Percentiles rank a stretch among this genome's conserved stretches.
These are phyloP conservation scores for Aspergillus phoenicis DNA, from an alignment of 2,329 filamentous ascomycete species.

Conservation along the genomic window DNA sequence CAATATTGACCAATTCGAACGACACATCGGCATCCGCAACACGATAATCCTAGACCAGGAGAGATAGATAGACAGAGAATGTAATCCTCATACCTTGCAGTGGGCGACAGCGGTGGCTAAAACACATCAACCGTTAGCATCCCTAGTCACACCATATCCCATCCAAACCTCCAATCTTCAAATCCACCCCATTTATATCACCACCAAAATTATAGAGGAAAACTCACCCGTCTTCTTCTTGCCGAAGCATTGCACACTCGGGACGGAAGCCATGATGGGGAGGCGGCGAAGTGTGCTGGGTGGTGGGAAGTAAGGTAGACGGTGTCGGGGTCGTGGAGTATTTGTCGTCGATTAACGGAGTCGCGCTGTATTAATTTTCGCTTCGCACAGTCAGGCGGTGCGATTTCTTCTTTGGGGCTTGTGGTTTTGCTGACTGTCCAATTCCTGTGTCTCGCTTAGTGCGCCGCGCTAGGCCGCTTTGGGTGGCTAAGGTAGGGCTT, in stretches of 20 bases:
- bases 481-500: slow-evolving; percentile 31
- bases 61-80: slow-evolving; percentile 14
- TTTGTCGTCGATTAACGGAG: slow-evolving; percentile 41
- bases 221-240: slow-evolving; percentile 80
- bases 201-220: slow-evolving; percentile 10
- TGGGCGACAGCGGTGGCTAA: slow-evolving; percentile 83
- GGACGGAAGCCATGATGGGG: slow-evolving; percentile 72
- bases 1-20: background rate
- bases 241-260: slow-evolving; percentile 97
- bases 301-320: slow-evolving; percentile 12
- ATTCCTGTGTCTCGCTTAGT: slow-evolving; percentile 43
- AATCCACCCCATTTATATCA: background rate
- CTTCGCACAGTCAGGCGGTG: slow-evolving; percentile 26
- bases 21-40: background rate
- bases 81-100: slow-evolving; percentile 71
- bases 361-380: slow-evolving; percentile 17
- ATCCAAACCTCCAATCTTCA: background rate
- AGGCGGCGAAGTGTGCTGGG: slow-evolving; percentile 40
- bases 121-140: slow-evolving; percentile 31
- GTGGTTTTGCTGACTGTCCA: background rate
- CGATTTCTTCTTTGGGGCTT: slow-evolving; percentile 38
- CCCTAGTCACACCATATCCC: background rate
- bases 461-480: slow-evolving; percentile 27
- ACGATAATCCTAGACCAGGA: background rate
- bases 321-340: slow-evolving; percentile 20